Evolutionary conservation across 768 basidiomycete species (phyloP).

Genomic region (Boletales sp.): DNA sequence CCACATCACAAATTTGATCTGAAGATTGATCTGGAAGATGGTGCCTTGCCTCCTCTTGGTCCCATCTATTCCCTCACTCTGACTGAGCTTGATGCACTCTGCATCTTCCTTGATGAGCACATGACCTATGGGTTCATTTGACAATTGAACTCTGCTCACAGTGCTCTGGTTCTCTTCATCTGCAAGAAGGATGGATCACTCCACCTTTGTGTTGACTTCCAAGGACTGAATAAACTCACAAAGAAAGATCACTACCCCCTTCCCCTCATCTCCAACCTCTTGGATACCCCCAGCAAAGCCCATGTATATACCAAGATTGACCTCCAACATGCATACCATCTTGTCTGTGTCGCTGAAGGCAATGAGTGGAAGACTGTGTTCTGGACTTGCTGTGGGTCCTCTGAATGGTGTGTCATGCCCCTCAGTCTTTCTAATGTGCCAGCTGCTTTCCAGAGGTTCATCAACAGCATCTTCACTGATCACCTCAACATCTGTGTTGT

Average conservation of each 20-base stretch:
- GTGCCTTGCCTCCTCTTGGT: too few relatives aligned
- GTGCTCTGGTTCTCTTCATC: slow-evolving; percentile 6
- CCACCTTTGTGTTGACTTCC: too few relatives aligned
- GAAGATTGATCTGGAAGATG: not conserved
- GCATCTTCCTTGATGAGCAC: slow-evolving; percentile 35
- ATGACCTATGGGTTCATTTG: slow-evolving; percentile 11
- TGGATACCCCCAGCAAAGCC: not conserved
- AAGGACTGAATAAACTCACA: too few relatives aligned
- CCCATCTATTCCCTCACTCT: not conserved
- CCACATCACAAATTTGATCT: not conserved
- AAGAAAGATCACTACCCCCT: too few relatives aligned
- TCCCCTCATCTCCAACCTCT: too few relatives aligned
- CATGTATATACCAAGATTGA: not conserved
- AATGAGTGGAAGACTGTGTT: slow-evolving; percentile 1
- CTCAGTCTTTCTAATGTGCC: slow-evolving; percentile 33
- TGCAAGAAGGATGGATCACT: too few relatives aligned
- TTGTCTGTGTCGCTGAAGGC: not conserved
- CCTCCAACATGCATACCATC: not conserved
- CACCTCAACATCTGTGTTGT: slow-evolving; percentile 32
- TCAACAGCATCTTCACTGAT: slow-evolving; percentile 10
- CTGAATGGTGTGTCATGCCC: not conserved
- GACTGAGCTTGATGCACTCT: slow-evolving; percentile 31
- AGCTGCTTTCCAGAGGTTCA: slow-evolving; percentile 28
- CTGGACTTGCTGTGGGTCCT: too few relatives aligned
- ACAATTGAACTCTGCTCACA: not conserved